Evolutionary conservation across 305 asterid genomes (phyloP).

Genomic region (Caryopteris hybrid): DNA sequence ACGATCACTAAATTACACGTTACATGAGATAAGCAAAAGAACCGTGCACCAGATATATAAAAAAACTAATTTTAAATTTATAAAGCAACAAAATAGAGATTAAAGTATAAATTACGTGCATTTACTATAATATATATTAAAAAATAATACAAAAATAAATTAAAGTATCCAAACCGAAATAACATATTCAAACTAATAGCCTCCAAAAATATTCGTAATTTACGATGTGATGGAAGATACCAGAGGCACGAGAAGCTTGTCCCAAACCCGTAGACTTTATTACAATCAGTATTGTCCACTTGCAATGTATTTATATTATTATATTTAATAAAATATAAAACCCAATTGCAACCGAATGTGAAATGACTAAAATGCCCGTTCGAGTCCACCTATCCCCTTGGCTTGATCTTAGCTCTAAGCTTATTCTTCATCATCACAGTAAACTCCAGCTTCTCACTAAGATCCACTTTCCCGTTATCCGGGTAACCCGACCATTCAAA

Average conservation of each 20-base stretch:
- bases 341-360: neutral
- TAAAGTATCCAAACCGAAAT: no score
- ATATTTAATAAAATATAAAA: neutral
- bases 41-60: no score
- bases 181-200: no score
- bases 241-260: neutral
- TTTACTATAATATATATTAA: no score
- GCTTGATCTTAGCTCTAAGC: conserved; percentile 54
- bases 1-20: no score
- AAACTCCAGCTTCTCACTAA: conserved; percentile 67
- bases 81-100: no score
- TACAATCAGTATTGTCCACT: neutral
- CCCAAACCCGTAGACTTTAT: neutral
- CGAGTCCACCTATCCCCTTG: conserved; percentile 23
- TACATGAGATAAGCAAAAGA: no score
- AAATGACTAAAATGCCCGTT: neutral
- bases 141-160: no score
- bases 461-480: conserved; percentile 51
- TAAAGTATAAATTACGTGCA: no score
- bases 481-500: conserved; percentile 79
- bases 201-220: no score
- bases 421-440: conserved; percentile 84
- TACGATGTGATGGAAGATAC: no score
- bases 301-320: neutral
- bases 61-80: no score